Percentiles rank a stretch among this genome's conserved stretches.
Conservation (phyloP, 2,329 filamentous ascomycete genomes). For the Neodidymelliopsis sp. region DNA sequence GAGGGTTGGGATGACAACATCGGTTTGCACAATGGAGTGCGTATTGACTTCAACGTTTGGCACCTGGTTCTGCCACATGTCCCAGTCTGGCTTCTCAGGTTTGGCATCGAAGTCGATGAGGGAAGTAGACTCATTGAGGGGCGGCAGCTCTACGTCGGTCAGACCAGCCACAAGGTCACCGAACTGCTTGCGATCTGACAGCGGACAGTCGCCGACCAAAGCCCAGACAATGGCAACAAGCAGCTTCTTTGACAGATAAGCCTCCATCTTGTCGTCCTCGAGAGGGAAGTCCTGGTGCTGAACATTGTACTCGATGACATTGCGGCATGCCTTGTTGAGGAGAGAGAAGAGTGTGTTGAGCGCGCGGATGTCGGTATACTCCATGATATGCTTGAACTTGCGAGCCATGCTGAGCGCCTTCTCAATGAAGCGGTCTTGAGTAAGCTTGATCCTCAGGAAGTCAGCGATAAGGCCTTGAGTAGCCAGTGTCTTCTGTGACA, state of each 20-base stretch:
- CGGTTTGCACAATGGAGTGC: constrained; percentile 96
- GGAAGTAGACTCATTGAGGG: constrained; percentile 77
- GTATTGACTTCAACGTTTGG: constrained; percentile 97
- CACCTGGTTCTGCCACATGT: constrained; percentile 92
- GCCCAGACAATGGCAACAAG: constrained; percentile 94
- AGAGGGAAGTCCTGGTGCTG: constrained; percentile 94
- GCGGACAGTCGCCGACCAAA: constrained; percentile 90
- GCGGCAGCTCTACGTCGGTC: constrained; percentile 85
- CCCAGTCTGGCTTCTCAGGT: constrained; percentile 87
- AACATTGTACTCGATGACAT: constrained; percentile 93
- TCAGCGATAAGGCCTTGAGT: constrained; percentile 82
- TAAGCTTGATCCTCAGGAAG: constrained; percentile 77
- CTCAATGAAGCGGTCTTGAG: constrained; percentile 79
- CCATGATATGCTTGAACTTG: constrained; percentile 94
- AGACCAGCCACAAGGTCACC: constrained; percentile 84
- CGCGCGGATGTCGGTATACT: constrained; percentile 89
- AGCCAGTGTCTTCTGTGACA: constrained; percentile 71
- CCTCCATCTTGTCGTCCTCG: constrained; percentile 87
- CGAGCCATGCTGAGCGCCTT: constrained; percentile 78
- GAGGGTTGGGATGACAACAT: constrained; percentile 96
- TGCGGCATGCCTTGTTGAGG: constrained; percentile 90
- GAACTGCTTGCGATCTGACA: constrained; percentile 85
- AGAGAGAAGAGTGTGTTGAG: constrained; percentile 94
- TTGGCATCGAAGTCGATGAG: constrained; percentile 96
- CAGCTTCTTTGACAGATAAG: constrained; percentile 91